Conservation (phyloP, 1,284 basidiomycete species). For the Ustilago sp. region DNA sequence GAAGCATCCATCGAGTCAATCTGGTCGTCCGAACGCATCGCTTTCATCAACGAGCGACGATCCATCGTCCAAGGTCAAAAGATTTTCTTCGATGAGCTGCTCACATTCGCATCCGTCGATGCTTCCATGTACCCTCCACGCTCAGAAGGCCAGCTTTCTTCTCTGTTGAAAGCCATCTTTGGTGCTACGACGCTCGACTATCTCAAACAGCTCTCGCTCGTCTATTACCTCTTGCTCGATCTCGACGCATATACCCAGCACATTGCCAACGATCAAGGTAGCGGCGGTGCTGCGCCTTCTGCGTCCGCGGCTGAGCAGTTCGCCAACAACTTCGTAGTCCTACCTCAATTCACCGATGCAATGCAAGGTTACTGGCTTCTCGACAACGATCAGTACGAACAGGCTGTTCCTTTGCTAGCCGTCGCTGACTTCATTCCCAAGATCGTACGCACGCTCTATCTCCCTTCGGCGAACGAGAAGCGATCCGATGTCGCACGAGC, state of each 20-base stretch:
- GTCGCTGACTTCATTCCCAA: conserved; percentile 54
- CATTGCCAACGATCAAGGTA: neutral
- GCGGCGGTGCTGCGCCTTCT: neutral
- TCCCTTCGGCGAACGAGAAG: conserved; percentile 11
- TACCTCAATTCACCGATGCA: conserved; percentile 46
- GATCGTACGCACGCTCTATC: conserved; percentile 45
- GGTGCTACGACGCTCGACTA: conserved; percentile 39
- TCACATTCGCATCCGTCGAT: conserved; percentile 43
- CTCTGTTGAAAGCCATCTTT: conserved; percentile 43
- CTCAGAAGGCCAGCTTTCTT: conserved; percentile 24
- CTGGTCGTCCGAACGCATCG: conserved; percentile 31
- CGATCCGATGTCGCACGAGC: conserved; percentile 33
- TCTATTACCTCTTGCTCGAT: conserved; percentile 55
- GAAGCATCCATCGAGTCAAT: conserved; percentile 23
- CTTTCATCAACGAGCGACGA: conserved; percentile 18
- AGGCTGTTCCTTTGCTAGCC: conserved; percentile 39
- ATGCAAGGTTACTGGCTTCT: conserved; percentile 58
- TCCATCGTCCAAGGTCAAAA: conserved; percentile 13
- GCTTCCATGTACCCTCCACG: conserved; percentile 39
- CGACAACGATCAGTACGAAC: conserved; percentile 51
- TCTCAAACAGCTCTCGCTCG: conserved; percentile 49
- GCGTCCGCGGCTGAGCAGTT: conserved; percentile 35
- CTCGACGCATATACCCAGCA: conserved; percentile 26
- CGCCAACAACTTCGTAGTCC: conserved; percentile 43
- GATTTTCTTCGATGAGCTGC: conserved; percentile 56